Evolutionary conservation across 345 rosid genomes (phyloP), one percentile per base, ranked within the genome.

Genomic region (Lumnitzera littorea): DNA sequence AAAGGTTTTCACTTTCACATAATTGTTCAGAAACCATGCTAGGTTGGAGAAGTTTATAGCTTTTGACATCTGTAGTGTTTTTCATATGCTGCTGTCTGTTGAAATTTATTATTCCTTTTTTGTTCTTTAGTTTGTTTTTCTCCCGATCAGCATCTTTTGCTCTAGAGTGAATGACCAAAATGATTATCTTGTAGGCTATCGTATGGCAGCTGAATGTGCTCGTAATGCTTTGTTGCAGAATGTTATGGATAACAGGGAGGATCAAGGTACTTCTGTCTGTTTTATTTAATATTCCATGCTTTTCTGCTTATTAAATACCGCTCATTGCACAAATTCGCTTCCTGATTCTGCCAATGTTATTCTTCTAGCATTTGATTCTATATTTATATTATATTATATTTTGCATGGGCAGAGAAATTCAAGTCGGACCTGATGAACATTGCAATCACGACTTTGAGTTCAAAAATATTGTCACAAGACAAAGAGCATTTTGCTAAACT

Each of bases 141-240:
- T 9, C 43, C 43, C 43, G 3, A n/a, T 52, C 50, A 25, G 24
- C 23, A 13, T 14, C 46, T 46, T 31, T 11, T 56, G 25, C 50
- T 50, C 1, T 67, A 50, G 11, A 46, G 12, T 58, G 58, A 24
- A 57, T 60, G 60, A 25, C n/a, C 15, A 13, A 29, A 46, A 25
- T 24, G 59, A 41, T 77, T 53, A 46, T 71, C 69, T 58, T 70
- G 13, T 71, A 91, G 99, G 99, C 61, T 94, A 68, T 51, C 78
- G 99, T 52, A 88, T 94, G 97, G 99, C 97, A 25, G 85, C 96
- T 15, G 96, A 94, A 72, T 86, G 97, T 70, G 97, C 97, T 57
- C 90, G 82, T 53, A 61, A 82, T 68, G 96, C 95, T 55, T 62
- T 94, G 71, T 67, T 82, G 70, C 67, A 68, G 72, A 83, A 77